Evolutionary conservation across 1,284 basidiomycete genomes (phyloP), one percentile per base, ranked within the genome.

Genomic region (Wallemia ichthyophaga): DNA sequence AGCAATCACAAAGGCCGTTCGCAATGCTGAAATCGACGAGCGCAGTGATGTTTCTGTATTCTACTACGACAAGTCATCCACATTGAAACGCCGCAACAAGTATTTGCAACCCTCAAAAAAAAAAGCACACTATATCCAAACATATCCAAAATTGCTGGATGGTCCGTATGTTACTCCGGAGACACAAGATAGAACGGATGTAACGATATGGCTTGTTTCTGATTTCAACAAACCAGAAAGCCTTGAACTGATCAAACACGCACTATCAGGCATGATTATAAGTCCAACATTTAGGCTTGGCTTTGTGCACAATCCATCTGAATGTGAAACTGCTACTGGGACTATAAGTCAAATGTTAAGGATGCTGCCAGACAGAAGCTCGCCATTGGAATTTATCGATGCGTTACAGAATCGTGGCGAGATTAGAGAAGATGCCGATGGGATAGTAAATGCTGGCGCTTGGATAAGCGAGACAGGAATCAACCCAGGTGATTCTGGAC

Each of bases 1-100:
- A 11, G 37, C 37, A 17, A 11, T 48, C 37, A 48, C 37, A 19
- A 48, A 48, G 37, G 37, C 37, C 5, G 37, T 48, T 15, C n/a
- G 5, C 37, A 48, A 21, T 1, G 81, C 85, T 55, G 73, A 73
- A 1, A 61, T 60, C 9, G 73, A 77, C 59, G 67, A 69, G 7
- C 71, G 69, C 1, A 68, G 60, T 15, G 64, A 71, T 23, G 74
- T 88, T 57, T 71, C 78, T 13, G 82, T 75, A 2, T 85, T 82
- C 70, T 95, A 95, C 71, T 96, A 94, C 67, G 85, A 94, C 66
- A 75, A 88, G 1, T 83, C 87, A 0, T 76, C 76, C 0, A 79
- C 85, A 0, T 73, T 75, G 53, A 72, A 73, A 60, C 74, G 81
- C 25, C 73, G 92, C 17, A 94, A 87, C 67, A 71, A 69, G 25